phyloP scores from a whole-genome alignment of 805 yeast species.

The Brettanomyces bruxellensis region DNA sequence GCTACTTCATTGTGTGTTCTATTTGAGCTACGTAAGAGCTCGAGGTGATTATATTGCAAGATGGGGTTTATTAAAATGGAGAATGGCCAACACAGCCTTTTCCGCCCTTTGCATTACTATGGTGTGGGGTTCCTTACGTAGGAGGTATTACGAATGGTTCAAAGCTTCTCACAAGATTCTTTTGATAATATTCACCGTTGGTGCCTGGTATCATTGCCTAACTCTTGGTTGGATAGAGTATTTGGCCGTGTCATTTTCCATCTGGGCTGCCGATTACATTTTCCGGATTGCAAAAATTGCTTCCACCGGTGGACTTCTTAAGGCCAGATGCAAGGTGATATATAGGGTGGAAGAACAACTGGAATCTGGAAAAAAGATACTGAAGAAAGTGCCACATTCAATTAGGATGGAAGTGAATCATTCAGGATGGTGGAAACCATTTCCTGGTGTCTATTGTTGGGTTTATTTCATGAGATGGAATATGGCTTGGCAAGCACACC shows the following conservation, averaged over 20 bases:
- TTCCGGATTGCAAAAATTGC: conserved; percentile 46
- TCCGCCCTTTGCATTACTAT: conserved; percentile 20
- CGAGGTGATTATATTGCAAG: conserved; percentile 27
- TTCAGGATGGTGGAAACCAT: conserved; percentile 45
- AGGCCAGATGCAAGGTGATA: conserved; percentile 34
- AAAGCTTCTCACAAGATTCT: conserved; percentile 34
- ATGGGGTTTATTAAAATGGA: conserved; percentile 33
- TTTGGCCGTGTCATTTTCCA: conserved; percentile 43
- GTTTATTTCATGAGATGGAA: conserved; percentile 36
- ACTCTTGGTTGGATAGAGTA: conserved; percentile 43
- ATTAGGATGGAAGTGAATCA: conserved; percentile 40
- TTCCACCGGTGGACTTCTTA: conserved; percentile 50
- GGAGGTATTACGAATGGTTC: conserved; percentile 35
- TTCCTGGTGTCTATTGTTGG: conserved; percentile 58
- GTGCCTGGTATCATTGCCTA: conserved; percentile 38
- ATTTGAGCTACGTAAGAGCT: conserved; percentile 27
- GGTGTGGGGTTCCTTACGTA: conserved; percentile 26
- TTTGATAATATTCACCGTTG: conserved; percentile 32
- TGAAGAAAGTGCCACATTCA: conserved; percentile 24
- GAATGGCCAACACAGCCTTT: conserved; percentile 33
- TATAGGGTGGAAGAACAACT: conserved; percentile 9
- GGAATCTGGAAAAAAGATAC: background rate
- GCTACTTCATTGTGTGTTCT: conserved; percentile 30
- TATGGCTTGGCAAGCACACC: conserved; percentile 60
- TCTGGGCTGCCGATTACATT: conserved; percentile 66